A percentile compares a stretch with the other conserved stretches of the same genome.
Evolutionary conservation across 2,329 filamentous ascomycete species (phyloP).

Genomic region (Curvularia hawaiiensis): DNA sequence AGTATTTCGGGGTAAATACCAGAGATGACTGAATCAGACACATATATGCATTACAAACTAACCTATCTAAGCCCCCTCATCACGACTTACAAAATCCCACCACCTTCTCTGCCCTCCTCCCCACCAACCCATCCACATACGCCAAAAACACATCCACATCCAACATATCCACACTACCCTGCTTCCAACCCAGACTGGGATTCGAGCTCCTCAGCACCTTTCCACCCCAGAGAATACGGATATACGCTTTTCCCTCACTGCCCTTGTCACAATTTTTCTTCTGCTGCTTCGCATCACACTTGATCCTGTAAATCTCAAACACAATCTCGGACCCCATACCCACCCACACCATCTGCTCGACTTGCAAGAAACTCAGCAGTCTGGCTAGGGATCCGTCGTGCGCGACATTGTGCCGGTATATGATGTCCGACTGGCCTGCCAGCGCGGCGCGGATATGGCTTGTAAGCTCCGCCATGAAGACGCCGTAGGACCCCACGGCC

Average conservation of each 20-base stretch:
- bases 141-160: constrained; percentile 66
- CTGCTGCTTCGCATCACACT: not conserved
- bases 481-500: constrained; percentile 67
- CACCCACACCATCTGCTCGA: constrained; percentile 81
- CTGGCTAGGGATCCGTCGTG: constrained; percentile 77
- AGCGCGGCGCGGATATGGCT: constrained; percentile 62
- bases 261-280: not conserved
- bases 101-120: constrained; percentile 54
- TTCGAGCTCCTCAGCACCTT: constrained; percentile 69
- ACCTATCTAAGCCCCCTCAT: not conserved
- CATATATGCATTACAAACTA: not conserved
- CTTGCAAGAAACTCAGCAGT: constrained; percentile 71
- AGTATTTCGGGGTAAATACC: too few species aligned
- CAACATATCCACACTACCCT: constrained; percentile 69
- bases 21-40: not conserved
- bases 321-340: constrained; percentile 82
- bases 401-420: constrained; percentile 77
- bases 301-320: constrained; percentile 68
- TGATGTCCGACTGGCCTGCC: constrained; percentile 38
- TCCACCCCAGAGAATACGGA: constrained; percentile 75
- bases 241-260: constrained; percentile 46
- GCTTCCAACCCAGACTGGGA: constrained; percentile 60
- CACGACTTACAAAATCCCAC: constrained; percentile 30
- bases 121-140: constrained; percentile 76
- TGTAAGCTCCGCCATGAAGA: constrained; percentile 75